Evolutionary conservation across 192 early-diverging fungal species (phyloP).

Genomic region (Allomyces macrogynus): DNA sequence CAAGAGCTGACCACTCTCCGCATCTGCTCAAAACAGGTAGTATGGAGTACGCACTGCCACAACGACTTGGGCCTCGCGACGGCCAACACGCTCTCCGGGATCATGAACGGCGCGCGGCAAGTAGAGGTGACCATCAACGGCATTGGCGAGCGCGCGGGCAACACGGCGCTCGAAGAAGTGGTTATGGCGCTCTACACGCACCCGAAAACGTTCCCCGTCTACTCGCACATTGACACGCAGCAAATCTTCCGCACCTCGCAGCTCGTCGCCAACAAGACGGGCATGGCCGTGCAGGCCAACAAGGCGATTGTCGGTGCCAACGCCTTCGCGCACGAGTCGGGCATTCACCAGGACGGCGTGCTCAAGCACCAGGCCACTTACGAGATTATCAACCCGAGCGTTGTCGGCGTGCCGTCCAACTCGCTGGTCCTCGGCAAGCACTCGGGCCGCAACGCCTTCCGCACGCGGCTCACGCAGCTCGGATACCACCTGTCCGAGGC

Average conservation of each 20-base stretch:
- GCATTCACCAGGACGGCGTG: constrained; percentile 96
- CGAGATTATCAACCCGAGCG: constrained; percentile 87
- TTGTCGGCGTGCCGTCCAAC: constrained; percentile 68
- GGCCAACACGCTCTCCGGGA: constrained; percentile 80
- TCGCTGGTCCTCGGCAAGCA: constrained; percentile 87
- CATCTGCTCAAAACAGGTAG: constrained; percentile 14
- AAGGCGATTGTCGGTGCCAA: constrained; percentile 96
- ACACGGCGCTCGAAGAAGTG: constrained; percentile 88
- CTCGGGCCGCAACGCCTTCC: constrained; percentile 85
- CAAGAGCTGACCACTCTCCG: not conserved
- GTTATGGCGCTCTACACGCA: constrained; percentile 92
- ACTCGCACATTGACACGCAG: constrained; percentile 73
- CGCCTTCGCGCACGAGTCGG: constrained; percentile 91
- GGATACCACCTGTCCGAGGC: constrained; percentile 41
- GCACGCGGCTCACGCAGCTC: constrained; percentile 53
- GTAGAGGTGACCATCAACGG: constrained; percentile 96
- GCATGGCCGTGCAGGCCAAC: constrained; percentile 93
- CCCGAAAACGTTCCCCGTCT: constrained; percentile 66
- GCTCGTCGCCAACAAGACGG: constrained; percentile 68
- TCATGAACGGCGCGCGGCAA: constrained; percentile 78
- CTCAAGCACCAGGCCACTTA: constrained; percentile 90
- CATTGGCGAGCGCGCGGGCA: constrained; percentile 95
- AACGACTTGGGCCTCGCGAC: constrained; percentile 93
- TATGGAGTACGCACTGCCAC: constrained; percentile 95
- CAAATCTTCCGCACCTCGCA: constrained; percentile 74